Evolutionary conservation across 2,329 filamentous ascomycete species (phyloP).

Genomic region (Penicillium fuscoglaucum): DNA sequence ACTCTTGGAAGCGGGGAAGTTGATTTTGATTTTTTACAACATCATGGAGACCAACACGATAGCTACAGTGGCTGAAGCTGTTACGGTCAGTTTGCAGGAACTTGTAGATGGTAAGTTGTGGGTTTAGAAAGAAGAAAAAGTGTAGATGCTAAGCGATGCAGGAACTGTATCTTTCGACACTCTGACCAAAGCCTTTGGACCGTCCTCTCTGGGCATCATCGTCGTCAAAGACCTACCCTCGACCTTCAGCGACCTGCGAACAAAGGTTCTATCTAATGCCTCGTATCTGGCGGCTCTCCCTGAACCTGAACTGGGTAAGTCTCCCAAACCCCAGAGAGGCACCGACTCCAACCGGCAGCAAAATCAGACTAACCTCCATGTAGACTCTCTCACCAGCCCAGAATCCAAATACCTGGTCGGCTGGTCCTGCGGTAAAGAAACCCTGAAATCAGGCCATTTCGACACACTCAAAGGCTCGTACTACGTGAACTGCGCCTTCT

Average conservation of each 20-base stretch:
- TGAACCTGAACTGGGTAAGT: conserved; percentile 66
- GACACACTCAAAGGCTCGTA: conserved; percentile 65
- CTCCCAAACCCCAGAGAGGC: conserved; percentile 18
- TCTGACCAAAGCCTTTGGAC: conserved; percentile 73
- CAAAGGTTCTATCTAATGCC: conserved; percentile 76
- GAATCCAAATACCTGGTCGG: conserved; percentile 61
- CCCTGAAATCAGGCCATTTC: conserved; percentile 60
- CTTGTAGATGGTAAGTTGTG: conserved; percentile 47
- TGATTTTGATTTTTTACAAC: conserved; percentile 6
- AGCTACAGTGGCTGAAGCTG: conserved; percentile 33
- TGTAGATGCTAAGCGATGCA: conserved; percentile 16
- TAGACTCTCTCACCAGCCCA: conserved; percentile 46
- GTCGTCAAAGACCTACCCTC: conserved; percentile 82
- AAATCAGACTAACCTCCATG: not conserved
- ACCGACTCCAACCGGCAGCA: not conserved
- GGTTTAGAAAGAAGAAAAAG: not conserved
- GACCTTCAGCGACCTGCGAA: conserved; percentile 70
- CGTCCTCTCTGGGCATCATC: conserved; percentile 85
- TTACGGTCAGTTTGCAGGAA: conserved; percentile 52
- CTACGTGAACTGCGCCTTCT: conserved; percentile 63
- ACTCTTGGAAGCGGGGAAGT: conserved; percentile 10
- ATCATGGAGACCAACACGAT: conserved; percentile 26
- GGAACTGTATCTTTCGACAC: conserved; percentile 46
- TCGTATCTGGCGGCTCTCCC: conserved; percentile 86
- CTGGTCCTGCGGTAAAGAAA: conserved; percentile 66